phyloP scores from a whole-genome alignment of 495 filamentous ascomycete genomes.

The Annulohypoxylon bovei region DNA sequence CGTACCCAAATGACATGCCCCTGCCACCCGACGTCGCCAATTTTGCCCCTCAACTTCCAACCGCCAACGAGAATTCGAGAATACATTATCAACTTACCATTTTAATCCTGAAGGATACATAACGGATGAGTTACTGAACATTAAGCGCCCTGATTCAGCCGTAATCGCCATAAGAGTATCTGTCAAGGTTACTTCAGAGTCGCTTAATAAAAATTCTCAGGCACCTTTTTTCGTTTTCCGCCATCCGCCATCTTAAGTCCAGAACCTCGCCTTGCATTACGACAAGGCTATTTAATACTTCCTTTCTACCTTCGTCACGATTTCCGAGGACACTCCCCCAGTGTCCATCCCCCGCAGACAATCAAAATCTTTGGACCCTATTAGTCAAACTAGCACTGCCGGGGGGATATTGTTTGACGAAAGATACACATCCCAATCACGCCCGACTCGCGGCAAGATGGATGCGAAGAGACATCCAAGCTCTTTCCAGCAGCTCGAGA shows the following conservation, averaged over 20 bases:
- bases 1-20: neutral
- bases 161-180: constrained; percentile 15
- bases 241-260: neutral
- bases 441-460: constrained; percentile 62
- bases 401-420: constrained; percentile 28
- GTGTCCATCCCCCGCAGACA: constrained; percentile 22
- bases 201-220: constrained; percentile 24
- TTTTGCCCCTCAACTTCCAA: constrained; percentile 30
- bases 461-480: constrained; percentile 90
- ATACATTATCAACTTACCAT: constrained; percentile 29
- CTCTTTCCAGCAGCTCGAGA: constrained; percentile 98
- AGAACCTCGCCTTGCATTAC: constrained; percentile 37
- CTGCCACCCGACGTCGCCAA: neutral
- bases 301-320: constrained; percentile 38
- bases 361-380: constrained; percentile 20
- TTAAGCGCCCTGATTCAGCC: constrained; percentile 29
- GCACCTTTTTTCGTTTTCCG: constrained; percentile 5
- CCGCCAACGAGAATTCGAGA: constrained; percentile 27
- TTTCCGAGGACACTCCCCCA: constrained; percentile 33
- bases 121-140: constrained; percentile 26
- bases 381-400: constrained; percentile 32
- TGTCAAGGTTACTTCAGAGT: constrained; percentile 18
- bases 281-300: constrained; percentile 36
- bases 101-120: constrained; percentile 29
- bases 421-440: constrained; percentile 16